Conservation (phyloP, 176 grass and related monocot species). For the Hordeum vulgare region MorexV3_pseudomolecules_assembly NC_058524.1:10423064-10423563, state of each 20-base stretch:
- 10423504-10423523: not conserved
- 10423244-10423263: too few species aligned
- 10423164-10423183: too few species aligned
- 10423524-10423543: too few species aligned
- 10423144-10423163: not conserved
- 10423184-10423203: too few species aligned
- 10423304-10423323: too few species aligned
- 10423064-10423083: constrained; percentile 37
- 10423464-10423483: not conserved
- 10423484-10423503: not conserved
- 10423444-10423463: too few species aligned
- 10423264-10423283: too few species aligned
- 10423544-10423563: too few species aligned
- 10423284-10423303: too few species aligned
- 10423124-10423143: not conserved
- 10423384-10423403: constrained; percentile 25
- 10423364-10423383: not conserved
- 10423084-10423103: constrained; percentile 38
- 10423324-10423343: not conserved
- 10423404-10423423: not conserved
- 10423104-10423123: not conserved
- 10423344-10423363: not conserved
- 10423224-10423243: too few species aligned
- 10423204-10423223: too few species aligned
- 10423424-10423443: too few species aligned